Base-by-base conservation (phyloP, 352 stramenopile species). In the Phytophthora agathidicida region DNA sequence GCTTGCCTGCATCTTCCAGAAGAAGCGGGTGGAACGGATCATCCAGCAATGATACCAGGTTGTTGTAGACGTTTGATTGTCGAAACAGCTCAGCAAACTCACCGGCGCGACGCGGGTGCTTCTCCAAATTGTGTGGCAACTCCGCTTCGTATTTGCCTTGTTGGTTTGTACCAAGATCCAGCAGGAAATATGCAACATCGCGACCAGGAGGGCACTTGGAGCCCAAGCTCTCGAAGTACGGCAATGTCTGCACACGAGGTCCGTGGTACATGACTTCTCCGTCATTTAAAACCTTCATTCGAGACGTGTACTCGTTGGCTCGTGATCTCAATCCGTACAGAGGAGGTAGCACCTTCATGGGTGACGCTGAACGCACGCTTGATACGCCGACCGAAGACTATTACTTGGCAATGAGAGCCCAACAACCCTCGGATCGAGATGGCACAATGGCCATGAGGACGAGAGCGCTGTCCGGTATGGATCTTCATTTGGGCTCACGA, bases 401-500 rank as follows among this genome's bases (percentile, higher is more conserved):
- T 16, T 63, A 73, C 28, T 26, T 58, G 2, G 35, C 60, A 10
- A 63, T 68, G 38, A 54, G 44, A 31, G 42, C 49, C 31, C 54
- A 28, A 1, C 39, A 52, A 43, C 48, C 28, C 30, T 54, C 63
- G 3, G 52, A 65, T 30, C 41, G 20, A n/a, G 35, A 52, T 31
- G 38, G 43, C 42, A 65, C 20, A 39, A 69, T 71, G 60, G 67
- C 16, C 16, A 67, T 81, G 49, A 61, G 80, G 14, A 49, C 49
- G 1, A 71, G 82, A 50, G 51, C 65, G 1, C 62, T 75, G 20
- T 93, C 84, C 4, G 86, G 86, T 2, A 93, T 93, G 76, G 77
- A 94, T 56, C 69, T 93, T 5, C 84, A 89, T 0, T 49, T 86
- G 23, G 86, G 83, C 4, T 89, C 86, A 3, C 69, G 74, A 30